These are phyloP conservation scores for Apiospora koreana DNA, from an alignment of 2,329 filamentous ascomycete species.

Conservation along the genomic window DNA sequence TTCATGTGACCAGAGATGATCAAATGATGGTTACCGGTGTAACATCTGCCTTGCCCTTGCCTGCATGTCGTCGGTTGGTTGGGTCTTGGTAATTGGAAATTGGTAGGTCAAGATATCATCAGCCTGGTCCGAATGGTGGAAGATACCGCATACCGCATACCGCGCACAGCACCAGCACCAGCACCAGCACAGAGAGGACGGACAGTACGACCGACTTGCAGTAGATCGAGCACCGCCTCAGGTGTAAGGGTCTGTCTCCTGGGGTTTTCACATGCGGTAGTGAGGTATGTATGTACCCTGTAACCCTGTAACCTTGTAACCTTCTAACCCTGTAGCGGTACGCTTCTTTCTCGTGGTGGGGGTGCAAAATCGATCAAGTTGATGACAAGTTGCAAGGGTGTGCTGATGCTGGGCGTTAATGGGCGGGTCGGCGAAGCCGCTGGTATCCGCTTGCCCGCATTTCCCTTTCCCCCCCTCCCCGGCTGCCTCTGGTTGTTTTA, in stretches of 20 bases:
- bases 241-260: not conserved
- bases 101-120: not conserved
- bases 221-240: conserved; percentile 4
- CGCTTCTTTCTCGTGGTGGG: not conserved
- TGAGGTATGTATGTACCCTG: not conserved
- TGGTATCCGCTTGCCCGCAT: conserved; percentile 7
- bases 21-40: conserved; percentile 4
- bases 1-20: conserved; percentile 3
- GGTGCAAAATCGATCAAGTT: not conserved
- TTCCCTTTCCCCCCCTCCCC: not conserved
- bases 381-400: not conserved
- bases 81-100: too few species aligned
- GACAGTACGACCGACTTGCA: too few species aligned
- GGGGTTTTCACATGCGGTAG: not conserved
- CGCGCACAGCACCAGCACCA: not conserved
- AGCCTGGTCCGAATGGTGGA: not conserved
- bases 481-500: not conserved
- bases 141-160: too few species aligned
- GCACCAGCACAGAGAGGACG: too few species aligned
- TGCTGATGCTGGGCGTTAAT: not conserved
- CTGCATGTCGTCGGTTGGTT: not conserved
- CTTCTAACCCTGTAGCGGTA: too few species aligned
- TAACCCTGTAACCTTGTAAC: too few species aligned
- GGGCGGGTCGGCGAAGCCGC: conserved; percentile 8
- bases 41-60: not conserved